Evolutionary conservation across 2,329 filamentous ascomycete species (phyloP).

Genomic region (Colletotrichum sp.): DNA sequence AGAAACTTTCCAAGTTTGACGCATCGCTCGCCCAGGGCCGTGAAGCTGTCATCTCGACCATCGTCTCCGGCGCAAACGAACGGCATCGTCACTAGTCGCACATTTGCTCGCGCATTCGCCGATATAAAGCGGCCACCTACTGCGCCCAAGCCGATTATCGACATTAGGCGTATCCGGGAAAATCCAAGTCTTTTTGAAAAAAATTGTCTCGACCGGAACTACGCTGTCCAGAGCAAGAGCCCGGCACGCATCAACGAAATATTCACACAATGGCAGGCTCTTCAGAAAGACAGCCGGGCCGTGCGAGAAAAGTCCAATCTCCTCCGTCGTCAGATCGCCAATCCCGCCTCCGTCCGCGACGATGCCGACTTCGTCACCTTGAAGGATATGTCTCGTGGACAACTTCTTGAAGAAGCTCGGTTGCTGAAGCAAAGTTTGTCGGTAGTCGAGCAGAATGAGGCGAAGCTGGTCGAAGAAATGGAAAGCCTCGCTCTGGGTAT

Average conservation of each 20-base stretch:
- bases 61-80: not conserved
- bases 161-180: slow-evolving; percentile 89
- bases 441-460: slow-evolving; percentile 65
- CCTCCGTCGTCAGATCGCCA: slow-evolving; percentile 62
- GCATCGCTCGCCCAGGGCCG: not conserved
- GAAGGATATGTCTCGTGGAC: slow-evolving; percentile 46
- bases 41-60: not conserved
- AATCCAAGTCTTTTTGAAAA: slow-evolving; percentile 80
- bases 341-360: slow-evolving; percentile 51
- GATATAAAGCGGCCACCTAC: slow-evolving; percentile 62
- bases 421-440: slow-evolving; percentile 67
- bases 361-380: slow-evolving; percentile 42
- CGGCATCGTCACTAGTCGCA: not conserved
- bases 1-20: not conserved
- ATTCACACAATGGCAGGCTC: slow-evolving; percentile 61
- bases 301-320: slow-evolving; percentile 72
- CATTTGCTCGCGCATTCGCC: slow-evolving; percentile 16
- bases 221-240: slow-evolving; percentile 60
- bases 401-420: slow-evolving; percentile 68
- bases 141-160: slow-evolving; percentile 79
- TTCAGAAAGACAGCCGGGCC: slow-evolving; percentile 64
- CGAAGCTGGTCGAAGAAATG: slow-evolving; percentile 68
- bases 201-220: slow-evolving; percentile 88
- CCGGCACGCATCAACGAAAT: slow-evolving; percentile 61
- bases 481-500: slow-evolving; percentile 76